Conservation (phyloP, 2,329 filamentous ascomycete genomes). For the Fusarium sp. region DNA sequence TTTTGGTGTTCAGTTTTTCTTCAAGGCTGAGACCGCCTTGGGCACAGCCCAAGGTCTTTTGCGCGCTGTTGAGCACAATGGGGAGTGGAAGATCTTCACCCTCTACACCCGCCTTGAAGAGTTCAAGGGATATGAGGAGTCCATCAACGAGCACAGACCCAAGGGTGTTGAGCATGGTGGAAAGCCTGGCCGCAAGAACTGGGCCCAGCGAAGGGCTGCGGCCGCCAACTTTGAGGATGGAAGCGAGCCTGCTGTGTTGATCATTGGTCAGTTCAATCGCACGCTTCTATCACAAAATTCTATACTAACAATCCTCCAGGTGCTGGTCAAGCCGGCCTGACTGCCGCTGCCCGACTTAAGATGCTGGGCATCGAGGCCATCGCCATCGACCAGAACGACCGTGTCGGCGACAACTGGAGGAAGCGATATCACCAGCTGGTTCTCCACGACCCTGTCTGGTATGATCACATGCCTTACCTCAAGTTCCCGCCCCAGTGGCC, state of each 20-base stretch:
- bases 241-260: slow-evolving; percentile 67
- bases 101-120: slow-evolving; percentile 70
- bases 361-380: slow-evolving; percentile 67
- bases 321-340: slow-evolving; percentile 71
- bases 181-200: slow-evolving; percentile 66
- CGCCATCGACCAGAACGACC: slow-evolving; percentile 68
- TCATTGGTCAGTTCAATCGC: slow-evolving; percentile 63
- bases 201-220: slow-evolving; percentile 64
- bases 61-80: slow-evolving; percentile 59
- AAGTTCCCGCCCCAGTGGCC: slow-evolving; percentile 75
- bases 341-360: slow-evolving; percentile 68
- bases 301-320: slow-evolving; percentile 52
- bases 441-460: slow-evolving; percentile 75
- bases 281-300: fast-evolving
- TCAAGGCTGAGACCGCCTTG: slow-evolving; percentile 63
- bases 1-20: slow-evolving; percentile 67
- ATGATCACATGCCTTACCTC: slow-evolving; percentile 72
- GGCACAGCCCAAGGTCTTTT: slow-evolving; percentile 69
- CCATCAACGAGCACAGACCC: slow-evolving; percentile 58
- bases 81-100: slow-evolving; percentile 71
- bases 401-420: slow-evolving; percentile 74
- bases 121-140: slow-evolving; percentile 67
- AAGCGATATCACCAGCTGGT: slow-evolving; percentile 73
- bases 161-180: slow-evolving; percentile 68
- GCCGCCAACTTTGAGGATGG: slow-evolving; percentile 61